Base-by-base conservation (phyloP, 2,329 filamentous ascomycete genomes). In the Apiospora arundinis region DNA sequence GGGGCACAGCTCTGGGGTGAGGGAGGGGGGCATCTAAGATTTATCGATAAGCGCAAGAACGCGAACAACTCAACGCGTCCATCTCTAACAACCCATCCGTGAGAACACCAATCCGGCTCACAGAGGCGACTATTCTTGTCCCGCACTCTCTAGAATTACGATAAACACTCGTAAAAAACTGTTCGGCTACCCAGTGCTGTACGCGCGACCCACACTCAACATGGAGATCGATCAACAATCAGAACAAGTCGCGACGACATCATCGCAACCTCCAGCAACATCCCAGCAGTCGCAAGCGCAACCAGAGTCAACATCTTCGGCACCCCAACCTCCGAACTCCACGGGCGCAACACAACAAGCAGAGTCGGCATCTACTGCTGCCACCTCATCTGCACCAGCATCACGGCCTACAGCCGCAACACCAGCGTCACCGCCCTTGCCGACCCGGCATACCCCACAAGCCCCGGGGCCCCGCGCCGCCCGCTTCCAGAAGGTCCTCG, bases 381-480 rank as follows among this genome's bases (percentile, higher is more conserved):
- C 70, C 32, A 6, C 42, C 44, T n/a, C 56, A 32, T 32, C n/a
- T 42, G 11, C 66, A 28, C 42, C 46, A 11, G 25, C 66, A 25
- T 44, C 46, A 32, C 23, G 42, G 23, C 21, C 66, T 45, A 18
- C 66, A 7, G 14, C 44, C 11, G 37, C 66, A 18, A 25, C 49
- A 56, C 76, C 78, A 2, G 76, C 76, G 28, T 82, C 83, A 9
- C 82, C 83, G 28, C 82, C 82, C 28, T 80, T 85, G 0, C 85
- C 84, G 0, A 74, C 79, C 67, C 82, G 81, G 28, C 83, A 84
- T 77, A 83, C 82, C 14, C 78, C 84, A 44, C 79, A 81, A 60
- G 82, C 85, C 0, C 88, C 89, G 0, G 90, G 90, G 66, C 87
- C 87, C 2, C 88, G 90, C 74, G 90, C 90, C 2, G 76, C 82